phyloP scores from a whole-genome alignment of 1,139 yeast genomes.

The Kazachstania sp. region DNA sequence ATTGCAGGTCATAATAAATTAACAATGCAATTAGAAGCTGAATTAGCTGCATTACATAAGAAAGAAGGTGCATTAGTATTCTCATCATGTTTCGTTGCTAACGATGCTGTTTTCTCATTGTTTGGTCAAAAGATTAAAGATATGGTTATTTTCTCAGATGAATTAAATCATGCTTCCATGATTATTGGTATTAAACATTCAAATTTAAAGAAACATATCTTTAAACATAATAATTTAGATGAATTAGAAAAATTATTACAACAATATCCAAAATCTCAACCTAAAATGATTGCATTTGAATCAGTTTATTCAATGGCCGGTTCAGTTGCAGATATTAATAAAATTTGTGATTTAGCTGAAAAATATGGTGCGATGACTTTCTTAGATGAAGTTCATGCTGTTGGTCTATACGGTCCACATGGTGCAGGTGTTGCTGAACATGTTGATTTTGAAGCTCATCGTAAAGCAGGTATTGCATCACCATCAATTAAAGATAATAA shows the following conservation, averaged over 20 bases:
- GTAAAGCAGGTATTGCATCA: constrained; percentile 55
- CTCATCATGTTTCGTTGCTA: constrained; percentile 92
- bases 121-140: constrained; percentile 87
- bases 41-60: constrained; percentile 82
- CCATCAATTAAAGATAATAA: constrained; percentile 26
- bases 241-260: constrained; percentile 76
- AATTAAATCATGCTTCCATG: constrained; percentile 94
- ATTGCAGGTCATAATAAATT: constrained; percentile 95
- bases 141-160: constrained; percentile 87
- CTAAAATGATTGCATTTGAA: constrained; percentile 94
- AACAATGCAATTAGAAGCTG: constrained; percentile 78
- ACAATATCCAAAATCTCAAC: constrained; percentile 71
- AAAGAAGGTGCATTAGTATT: constrained; percentile 94
- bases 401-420: constrained; percentile 97
- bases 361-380: constrained; percentile 96
- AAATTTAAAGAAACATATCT: constrained; percentile 77
- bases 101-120: constrained; percentile 86
- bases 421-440: constrained; percentile 99
- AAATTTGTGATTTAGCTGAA: constrained; percentile 90
- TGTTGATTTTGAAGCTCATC: constrained; percentile 74
- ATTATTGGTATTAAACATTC: constrained; percentile 92
- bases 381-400: constrained; percentile 97
- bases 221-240: constrained; percentile 78
- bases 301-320: constrained; percentile 98
- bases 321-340: constrained; percentile 89